Percentiles rank a stretch among this genome's conserved stretches.
phyloP scores from a whole-genome alignment of 2,329 filamentous ascomycete species.

The Neurospora sp. region DNA sequence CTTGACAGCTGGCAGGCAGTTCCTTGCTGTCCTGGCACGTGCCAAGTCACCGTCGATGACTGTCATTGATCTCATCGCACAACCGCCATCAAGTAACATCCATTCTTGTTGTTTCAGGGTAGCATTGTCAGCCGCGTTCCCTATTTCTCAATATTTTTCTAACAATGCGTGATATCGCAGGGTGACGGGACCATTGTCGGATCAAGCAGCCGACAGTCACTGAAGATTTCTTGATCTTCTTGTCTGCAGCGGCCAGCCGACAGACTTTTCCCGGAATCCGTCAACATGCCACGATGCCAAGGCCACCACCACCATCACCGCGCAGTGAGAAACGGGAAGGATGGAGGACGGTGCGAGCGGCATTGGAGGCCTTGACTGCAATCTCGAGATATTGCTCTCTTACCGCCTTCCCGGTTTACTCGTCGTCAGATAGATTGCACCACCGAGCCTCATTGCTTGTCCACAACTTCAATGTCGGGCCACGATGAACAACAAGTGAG shows the following conservation, averaged over 20 bases:
- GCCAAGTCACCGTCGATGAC: background rate
- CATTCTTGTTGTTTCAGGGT: background rate
- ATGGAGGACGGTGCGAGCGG: background rate
- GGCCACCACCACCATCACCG: background rate
- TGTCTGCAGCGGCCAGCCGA: background rate
- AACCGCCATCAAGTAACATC: background rate
- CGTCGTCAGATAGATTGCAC: background rate
- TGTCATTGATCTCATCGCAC: background rate
- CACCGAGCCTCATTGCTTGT: background rate
- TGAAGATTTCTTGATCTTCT: background rate
- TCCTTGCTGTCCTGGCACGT: background rate
- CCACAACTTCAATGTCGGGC: background rate
- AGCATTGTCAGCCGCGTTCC: background rate
- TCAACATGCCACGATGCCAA: background rate
- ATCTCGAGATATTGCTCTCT: background rate
- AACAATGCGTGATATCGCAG: background rate
- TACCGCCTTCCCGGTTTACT: background rate
- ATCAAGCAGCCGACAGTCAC: background rate
- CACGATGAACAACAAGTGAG: background rate
- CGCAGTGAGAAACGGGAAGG: background rate
- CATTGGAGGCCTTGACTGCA: background rate
- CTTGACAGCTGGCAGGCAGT: background rate
- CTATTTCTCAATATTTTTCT: background rate
- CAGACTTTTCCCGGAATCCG: background rate
- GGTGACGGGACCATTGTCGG: background rate